phyloP scores from a whole-genome alignment of 2,329 filamentous ascomycete species.

The Colletotrichum salicis region DNA sequence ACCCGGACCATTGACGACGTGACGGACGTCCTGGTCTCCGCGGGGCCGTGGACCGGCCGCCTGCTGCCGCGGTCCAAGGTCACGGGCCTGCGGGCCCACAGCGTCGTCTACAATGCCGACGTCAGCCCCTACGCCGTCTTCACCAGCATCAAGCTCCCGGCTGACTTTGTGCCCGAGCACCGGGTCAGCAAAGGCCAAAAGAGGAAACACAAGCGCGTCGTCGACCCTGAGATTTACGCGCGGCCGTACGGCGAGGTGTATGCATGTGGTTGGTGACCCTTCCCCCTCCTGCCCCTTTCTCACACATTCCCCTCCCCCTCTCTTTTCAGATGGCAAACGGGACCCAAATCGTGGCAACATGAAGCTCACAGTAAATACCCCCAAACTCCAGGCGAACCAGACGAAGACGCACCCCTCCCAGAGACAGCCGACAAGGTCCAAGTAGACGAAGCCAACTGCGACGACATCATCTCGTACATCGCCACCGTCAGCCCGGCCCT shows the following conservation, averaged over 20 bases:
- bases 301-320: too few relatives aligned
- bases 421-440: conserved; percentile 79
- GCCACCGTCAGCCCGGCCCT: conserved; percentile 73
- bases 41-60: conserved; percentile 72
- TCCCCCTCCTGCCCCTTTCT: conserved; percentile 3
- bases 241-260: conserved; percentile 91
- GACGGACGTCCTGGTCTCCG: conserved; percentile 66
- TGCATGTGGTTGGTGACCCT: conserved; percentile 74
- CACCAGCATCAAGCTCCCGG: conserved; percentile 82
- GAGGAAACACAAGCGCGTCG: conserved; percentile 68
- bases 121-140: conserved; percentile 84
- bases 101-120: conserved; percentile 71
- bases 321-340: too few relatives aligned
- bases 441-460: conserved; percentile 79
- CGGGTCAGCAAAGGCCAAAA: conserved; percentile 58
- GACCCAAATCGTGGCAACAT: not conserved
- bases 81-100: conserved; percentile 70
- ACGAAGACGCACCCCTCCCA: conserved; percentile 79
- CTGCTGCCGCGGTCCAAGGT: conserved; percentile 69
- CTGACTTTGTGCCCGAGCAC: conserved; percentile 67
- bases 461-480: conserved; percentile 87
- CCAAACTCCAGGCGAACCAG: conserved; percentile 72
- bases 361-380: not conserved
- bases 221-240: conserved; percentile 93
- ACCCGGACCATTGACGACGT: conserved; percentile 52